Evolutionary conservation across 495 filamentous ascomycete species (phyloP).

Genomic region (Evernia prunastri): DNA sequence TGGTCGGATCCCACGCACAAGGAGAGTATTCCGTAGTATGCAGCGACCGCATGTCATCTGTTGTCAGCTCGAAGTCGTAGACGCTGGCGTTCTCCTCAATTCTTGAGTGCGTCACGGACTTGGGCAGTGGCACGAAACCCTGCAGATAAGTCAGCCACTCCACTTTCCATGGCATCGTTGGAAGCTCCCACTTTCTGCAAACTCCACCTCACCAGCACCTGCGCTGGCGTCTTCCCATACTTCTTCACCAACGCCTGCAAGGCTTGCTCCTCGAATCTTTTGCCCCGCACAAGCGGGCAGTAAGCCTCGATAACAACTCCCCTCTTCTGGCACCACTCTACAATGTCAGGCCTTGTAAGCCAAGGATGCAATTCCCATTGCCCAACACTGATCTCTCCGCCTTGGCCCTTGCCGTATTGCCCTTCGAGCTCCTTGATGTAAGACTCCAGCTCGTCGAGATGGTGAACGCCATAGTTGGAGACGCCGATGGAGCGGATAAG

Average conservation of each 20-base stretch:
- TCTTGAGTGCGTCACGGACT: conserved; percentile 58
- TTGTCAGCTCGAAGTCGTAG: conserved; percentile 72
- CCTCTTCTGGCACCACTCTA: conserved; percentile 63
- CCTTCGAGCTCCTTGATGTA: conserved; percentile 62
- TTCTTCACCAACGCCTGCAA: conserved; percentile 58
- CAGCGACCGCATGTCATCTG: conserved; percentile 51
- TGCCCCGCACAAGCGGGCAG: conserved; percentile 64
- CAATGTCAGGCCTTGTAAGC: conserved; percentile 70
- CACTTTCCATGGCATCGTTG: no score
- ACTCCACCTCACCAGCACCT: conserved; percentile 81
- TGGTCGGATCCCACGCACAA: conserved; percentile 57
- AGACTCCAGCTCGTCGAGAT: conserved; percentile 58
- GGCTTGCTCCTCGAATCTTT: conserved; percentile 57
- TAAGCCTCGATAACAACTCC: conserved; percentile 75
- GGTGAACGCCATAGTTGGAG: conserved; percentile 50
- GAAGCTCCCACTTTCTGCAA: conserved; percentile 59
- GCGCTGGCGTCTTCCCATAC: conserved; percentile 65
- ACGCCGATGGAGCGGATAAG: conserved; percentile 50
- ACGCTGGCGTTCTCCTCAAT: conserved; percentile 72
- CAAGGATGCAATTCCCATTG: conserved; percentile 92
- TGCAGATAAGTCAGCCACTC: conserved; percentile 20
- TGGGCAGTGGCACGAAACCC: conserved; percentile 68
- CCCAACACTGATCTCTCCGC: conserved; percentile 71
- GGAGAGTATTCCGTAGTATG: conserved; percentile 54
- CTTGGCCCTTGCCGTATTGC: conserved; percentile 56